Evolutionary conservation across 192 early-diverging fungal genomes (phyloP).

Genomic region (Coemansia umbellata): DNA sequence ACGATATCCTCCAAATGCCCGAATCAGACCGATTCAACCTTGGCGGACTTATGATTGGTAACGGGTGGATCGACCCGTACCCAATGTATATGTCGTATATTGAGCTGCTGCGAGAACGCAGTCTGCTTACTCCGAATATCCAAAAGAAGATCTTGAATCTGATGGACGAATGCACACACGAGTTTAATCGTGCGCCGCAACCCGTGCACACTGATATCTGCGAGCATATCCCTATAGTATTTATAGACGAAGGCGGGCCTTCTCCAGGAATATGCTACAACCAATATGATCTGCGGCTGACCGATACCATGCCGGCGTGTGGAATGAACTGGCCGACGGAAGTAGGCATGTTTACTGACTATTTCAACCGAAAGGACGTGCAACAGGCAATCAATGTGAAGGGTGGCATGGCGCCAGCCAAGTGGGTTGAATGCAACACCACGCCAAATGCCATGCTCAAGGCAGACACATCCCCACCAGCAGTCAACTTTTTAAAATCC

Average conservation of each 20-base stretch:
- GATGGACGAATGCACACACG: constrained; percentile 36
- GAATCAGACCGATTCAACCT: constrained; percentile 26
- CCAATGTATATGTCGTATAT: constrained; percentile 55
- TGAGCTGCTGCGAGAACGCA: constrained; percentile 39
- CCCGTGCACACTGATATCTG: constrained; percentile 44
- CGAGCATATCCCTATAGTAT: constrained; percentile 29
- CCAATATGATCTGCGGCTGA: constrained; percentile 66
- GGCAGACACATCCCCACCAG: constrained; percentile 43
- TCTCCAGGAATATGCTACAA: constrained; percentile 57
- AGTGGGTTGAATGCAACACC: constrained; percentile 63
- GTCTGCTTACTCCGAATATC: constrained; percentile 18
- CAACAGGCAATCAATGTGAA: constrained; percentile 52
- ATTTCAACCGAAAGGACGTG: constrained; percentile 52
- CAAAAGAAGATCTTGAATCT: constrained; percentile 14
- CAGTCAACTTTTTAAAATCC: constrained; percentile 46
- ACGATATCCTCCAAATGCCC: constrained; percentile 51
- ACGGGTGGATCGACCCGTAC: constrained; percentile 73
- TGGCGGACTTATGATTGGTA: constrained; percentile 61
- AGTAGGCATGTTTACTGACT: constrained; percentile 37
- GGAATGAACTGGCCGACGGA: constrained; percentile 59
- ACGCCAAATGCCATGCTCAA: constrained; percentile 28
- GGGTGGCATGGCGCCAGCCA: constrained; percentile 1
- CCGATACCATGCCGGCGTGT: constrained; percentile 57
- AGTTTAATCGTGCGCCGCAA: constrained; percentile 45
- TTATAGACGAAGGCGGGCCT: constrained; percentile 36